phyloP scores from a whole-genome alignment of 345 rosid genomes.

The Pistacia vera region DNA sequence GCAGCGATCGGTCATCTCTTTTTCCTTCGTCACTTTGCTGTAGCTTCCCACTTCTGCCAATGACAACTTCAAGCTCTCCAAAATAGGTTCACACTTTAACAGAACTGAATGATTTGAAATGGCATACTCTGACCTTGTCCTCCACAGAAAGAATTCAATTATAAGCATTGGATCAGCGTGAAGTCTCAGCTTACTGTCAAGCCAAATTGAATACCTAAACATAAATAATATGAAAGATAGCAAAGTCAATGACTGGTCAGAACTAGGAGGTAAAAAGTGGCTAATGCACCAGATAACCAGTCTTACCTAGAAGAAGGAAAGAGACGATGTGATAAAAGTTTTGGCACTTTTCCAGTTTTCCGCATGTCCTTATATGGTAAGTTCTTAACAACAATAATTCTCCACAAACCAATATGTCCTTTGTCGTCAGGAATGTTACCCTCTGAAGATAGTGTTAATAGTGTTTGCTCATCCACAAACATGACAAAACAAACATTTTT shows the following conservation, averaged over 20 bases:
- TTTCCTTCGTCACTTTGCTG: too few relatives aligned
- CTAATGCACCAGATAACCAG: constrained; percentile 28
- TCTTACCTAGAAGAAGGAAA: constrained; percentile 90
- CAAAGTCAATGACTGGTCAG: constrained; percentile 2
- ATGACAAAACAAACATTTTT: constrained; percentile 80
- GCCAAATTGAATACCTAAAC: constrained; percentile 91
- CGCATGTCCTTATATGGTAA: constrained; percentile 80
- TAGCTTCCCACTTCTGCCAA: too few relatives aligned
- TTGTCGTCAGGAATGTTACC: constrained; percentile 73
- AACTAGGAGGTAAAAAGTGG: constrained; percentile 14
- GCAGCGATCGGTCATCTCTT: too few relatives aligned
- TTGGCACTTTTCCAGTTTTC: constrained; percentile 94
- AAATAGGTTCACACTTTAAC: too few relatives aligned
- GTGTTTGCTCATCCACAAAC: constrained; percentile 94
- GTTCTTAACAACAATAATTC: constrained; percentile 69
- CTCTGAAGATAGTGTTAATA: constrained; percentile 62
- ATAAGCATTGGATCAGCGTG: constrained; percentile 75
- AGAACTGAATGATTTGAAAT: constrained; percentile 81
- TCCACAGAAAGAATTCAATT: constrained; percentile 86
- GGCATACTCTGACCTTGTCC: constrained; percentile 78
- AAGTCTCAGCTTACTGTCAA: constrained; percentile 94
- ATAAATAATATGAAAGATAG: constrained; percentile 14
- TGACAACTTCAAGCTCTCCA: too few relatives aligned
- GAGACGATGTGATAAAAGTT: constrained; percentile 85
- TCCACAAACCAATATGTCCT: constrained; percentile 89